Percentiles rank a stretch among this genome's conserved stretches.
phyloP scores from a whole-genome alignment of 768 basidiomycete species.

The Lactarius akahatsu region DNA sequence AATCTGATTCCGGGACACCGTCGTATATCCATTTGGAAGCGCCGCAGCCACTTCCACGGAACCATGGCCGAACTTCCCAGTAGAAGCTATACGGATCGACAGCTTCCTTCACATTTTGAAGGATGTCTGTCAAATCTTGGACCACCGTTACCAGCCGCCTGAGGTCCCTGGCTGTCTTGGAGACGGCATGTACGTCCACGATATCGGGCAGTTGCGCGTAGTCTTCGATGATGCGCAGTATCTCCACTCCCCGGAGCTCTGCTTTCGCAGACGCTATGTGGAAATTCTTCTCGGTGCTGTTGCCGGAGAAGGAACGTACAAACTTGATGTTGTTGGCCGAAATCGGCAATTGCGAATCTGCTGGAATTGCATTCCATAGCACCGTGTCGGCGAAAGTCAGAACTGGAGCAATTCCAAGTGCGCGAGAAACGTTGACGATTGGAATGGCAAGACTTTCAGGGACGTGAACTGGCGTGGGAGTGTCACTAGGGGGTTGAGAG shows the following conservation, averaged over 20 bases:
- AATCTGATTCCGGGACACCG: slow-evolving; percentile 58
- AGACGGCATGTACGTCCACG: slow-evolving; percentile 58
- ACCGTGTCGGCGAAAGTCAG: slow-evolving; percentile 96
- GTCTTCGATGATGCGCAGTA: slow-evolving; percentile 84
- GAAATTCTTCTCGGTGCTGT: slow-evolving; percentile 82
- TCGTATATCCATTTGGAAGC: slow-evolving; percentile 72
- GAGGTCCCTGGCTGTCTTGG: slow-evolving; percentile 73
- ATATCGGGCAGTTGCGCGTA: slow-evolving; percentile 74
- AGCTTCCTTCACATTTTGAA: slow-evolving; percentile 62
- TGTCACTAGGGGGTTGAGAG: slow-evolving; percentile 53
- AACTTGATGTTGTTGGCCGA: slow-evolving; percentile 74
- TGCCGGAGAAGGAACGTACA: slow-evolving; percentile 76
- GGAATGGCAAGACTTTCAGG: slow-evolving; percentile 79
- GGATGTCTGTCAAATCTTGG: slow-evolving; percentile 67
- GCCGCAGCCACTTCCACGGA: slow-evolving; percentile 55
- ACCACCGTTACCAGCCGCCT: slow-evolving; percentile 64
- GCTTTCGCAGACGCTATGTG: slow-evolving; percentile 80
- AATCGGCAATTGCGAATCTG: slow-evolving; percentile 56
- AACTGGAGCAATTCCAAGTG: slow-evolving; percentile 86
- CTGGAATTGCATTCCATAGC: slow-evolving; percentile 83
- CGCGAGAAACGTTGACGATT: slow-evolving; percentile 68
- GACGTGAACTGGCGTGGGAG: slow-evolving; percentile 49
- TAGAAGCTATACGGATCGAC: slow-evolving; percentile 90
- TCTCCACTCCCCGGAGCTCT: slow-evolving; percentile 84
- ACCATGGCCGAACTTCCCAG: slow-evolving; percentile 91